These are phyloP conservation scores for Beauveria sp. DNA, from an alignment of 2,329 filamentous ascomycete species.

Conservation along the genomic window DNA sequence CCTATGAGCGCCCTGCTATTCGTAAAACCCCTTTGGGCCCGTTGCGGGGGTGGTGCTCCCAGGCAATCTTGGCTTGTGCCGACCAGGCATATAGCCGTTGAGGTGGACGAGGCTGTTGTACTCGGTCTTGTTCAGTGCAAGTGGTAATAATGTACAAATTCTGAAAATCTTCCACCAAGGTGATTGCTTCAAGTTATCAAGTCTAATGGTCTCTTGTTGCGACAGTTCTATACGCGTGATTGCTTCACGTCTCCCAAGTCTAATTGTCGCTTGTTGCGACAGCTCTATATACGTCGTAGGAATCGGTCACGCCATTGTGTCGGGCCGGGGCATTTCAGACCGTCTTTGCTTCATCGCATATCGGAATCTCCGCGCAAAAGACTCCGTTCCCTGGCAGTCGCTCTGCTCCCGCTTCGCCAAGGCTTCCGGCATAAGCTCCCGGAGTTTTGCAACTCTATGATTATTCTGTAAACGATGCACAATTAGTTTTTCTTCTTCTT, in stretches of 20 bases:
- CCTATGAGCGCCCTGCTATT: conserved; percentile 7
- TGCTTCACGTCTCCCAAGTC: too few relatives aligned
- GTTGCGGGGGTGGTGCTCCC: not conserved
- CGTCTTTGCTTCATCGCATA: conserved; percentile 34
- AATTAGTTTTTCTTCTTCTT: not conserved
- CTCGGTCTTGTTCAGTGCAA: too few relatives aligned
- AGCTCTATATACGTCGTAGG: too few relatives aligned
- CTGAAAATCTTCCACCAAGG: too few relatives aligned
- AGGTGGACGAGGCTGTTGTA: too few relatives aligned
- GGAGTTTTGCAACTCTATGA: conserved; percentile 57
- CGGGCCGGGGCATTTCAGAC: not conserved
- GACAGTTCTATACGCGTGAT: too few relatives aligned
- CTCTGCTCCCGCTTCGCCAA: conserved; percentile 45
- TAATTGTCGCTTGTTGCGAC: too few relatives aligned
- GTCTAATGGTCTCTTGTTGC: too few relatives aligned
- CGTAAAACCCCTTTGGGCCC: not conserved
- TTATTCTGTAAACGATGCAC: conserved; percentile 36
- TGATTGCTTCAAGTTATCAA: too few relatives aligned
- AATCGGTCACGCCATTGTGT: not conserved
- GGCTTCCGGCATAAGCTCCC: conserved; percentile 53
- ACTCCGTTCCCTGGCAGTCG: conserved; percentile 44
- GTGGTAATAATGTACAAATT: too few relatives aligned
- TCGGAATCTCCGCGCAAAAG: conserved; percentile 46
- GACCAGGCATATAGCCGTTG: not conserved
- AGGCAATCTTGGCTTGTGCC: not conserved